Conservation (phyloP, 139 green algal genomes). For the Astrephomene gubernaculifera region DNA sequence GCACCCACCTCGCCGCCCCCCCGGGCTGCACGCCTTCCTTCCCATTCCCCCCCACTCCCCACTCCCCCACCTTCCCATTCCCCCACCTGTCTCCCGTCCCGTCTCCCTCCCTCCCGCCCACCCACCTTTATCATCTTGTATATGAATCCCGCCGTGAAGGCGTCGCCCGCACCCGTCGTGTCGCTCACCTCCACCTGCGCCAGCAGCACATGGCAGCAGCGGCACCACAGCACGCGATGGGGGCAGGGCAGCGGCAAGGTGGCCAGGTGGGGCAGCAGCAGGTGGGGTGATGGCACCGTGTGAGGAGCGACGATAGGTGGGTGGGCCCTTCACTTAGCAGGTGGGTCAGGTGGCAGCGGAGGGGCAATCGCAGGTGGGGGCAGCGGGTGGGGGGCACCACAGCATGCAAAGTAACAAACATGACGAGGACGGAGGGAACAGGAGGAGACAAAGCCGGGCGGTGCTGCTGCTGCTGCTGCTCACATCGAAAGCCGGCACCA, state of each 20-base stretch:
- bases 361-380: too few relatives aligned
- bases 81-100: neutral
- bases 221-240: neutral
- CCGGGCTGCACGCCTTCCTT: neutral
- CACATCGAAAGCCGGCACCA: constrained; percentile 72
- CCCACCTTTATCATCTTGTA: constrained; percentile 67
- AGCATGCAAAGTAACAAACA: too few relatives aligned
- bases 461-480: neutral
- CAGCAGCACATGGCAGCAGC: too few relatives aligned
- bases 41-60: neutral
- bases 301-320: neutral
- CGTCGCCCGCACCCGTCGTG: constrained; percentile 92
- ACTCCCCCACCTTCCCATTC: neutral
- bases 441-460: neutral
- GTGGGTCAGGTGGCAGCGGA: too few relatives aligned
- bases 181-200: constrained; percentile 77
- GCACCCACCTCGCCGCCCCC: neutral
- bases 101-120: neutral
- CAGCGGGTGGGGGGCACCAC: too few relatives aligned
- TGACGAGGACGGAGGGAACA: too few relatives aligned
- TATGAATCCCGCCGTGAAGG: constrained; percentile 88
- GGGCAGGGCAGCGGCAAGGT: neutral
- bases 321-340: too few relatives aligned
- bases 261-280: neutral
- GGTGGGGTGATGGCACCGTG: neutral